Evolutionary conservation across 2,329 filamentous ascomycete genomes (phyloP).

Genomic region (Fusarium odoratissimum): DNA sequence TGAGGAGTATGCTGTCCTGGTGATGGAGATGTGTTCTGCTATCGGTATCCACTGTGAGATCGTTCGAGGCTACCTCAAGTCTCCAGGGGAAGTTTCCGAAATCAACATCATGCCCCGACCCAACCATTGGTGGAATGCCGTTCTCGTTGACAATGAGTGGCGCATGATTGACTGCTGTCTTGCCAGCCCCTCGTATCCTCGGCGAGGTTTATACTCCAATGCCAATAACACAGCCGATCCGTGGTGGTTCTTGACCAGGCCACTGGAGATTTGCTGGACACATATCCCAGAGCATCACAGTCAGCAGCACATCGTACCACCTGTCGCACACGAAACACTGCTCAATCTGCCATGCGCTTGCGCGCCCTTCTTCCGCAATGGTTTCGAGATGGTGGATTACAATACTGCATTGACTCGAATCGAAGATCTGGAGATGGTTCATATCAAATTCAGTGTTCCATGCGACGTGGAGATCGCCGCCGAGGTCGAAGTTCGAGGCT

Average conservation of each 20-base stretch:
- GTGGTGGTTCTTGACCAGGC: conserved; percentile 94
- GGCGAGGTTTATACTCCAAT: conserved; percentile 80
- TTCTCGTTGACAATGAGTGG: conserved; percentile 94
- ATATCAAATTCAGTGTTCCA: conserved; percentile 88
- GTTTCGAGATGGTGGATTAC: conserved; percentile 84
- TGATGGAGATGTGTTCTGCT: conserved; percentile 92
- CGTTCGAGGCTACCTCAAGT: conserved; percentile 89
- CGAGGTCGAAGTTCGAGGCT: conserved; percentile 88
- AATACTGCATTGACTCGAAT: conserved; percentile 88
- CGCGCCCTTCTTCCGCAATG: conserved; percentile 87
- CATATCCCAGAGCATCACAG: conserved; percentile 88
- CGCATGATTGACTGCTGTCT: conserved; percentile 95
- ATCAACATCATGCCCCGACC: conserved; percentile 83
- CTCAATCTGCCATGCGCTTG: conserved; percentile 88
- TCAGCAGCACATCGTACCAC: conserved; percentile 93
- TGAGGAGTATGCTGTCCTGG: conserved; percentile 88
- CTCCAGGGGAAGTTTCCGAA: conserved; percentile 85
- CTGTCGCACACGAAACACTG: conserved; percentile 85
- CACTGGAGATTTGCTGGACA: conserved; percentile 92
- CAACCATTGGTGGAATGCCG: conserved; percentile 98
- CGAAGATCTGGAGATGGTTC: conserved; percentile 92
- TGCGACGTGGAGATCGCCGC: conserved; percentile 91
- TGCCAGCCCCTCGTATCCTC: conserved; percentile 90
- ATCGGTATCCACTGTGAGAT: conserved; percentile 90
- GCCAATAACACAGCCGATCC: conserved; percentile 78